A percentile compares a stretch with the other conserved stretches of the same genome.
phyloP scores from a whole-genome alignment of 129 eudicot species.

The Scalesia atractyloides region DNA sequence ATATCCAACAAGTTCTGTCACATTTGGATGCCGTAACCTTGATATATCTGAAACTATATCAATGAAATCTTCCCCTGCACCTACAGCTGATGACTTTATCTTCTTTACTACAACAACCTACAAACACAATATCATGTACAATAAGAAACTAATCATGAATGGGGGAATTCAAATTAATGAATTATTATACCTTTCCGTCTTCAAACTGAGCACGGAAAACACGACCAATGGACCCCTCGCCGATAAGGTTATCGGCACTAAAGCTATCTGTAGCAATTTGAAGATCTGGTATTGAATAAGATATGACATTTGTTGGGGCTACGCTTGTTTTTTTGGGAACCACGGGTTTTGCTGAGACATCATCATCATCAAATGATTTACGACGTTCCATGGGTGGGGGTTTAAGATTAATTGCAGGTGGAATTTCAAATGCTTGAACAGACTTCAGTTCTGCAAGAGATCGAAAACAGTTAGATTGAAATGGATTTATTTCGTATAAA shows the following conservation, averaged over 20 bases:
- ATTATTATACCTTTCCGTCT: constrained; percentile 71
- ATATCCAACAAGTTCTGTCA: constrained; percentile 86
- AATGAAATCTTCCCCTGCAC: constrained; percentile 63
- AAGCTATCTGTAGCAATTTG: constrained; percentile 96
- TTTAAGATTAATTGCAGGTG: constrained; percentile 61
- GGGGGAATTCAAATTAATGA: neutral
- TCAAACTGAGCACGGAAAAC: constrained; percentile 88
- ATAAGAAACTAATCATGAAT: neutral
- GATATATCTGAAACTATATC: constrained; percentile 78
- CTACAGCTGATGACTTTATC: constrained; percentile 72
- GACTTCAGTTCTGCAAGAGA: constrained; percentile 57
- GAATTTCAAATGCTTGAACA: constrained; percentile 58
- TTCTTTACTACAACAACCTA: constrained; percentile 96
- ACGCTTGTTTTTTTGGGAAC: constrained; percentile 59
- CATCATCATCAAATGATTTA: constrained; percentile 85
- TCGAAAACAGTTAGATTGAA: neutral
- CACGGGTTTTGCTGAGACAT: constrained; percentile 59
- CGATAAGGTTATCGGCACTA: constrained; percentile 72
- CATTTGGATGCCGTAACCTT: constrained; percentile 78
- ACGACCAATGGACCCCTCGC: constrained; percentile 93
- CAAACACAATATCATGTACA: neutral
- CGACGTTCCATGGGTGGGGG: constrained; percentile 88
- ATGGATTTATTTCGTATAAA: neutral
- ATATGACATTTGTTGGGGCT: constrained; percentile 60
- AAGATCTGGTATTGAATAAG: constrained; percentile 86